These are phyloP conservation scores for Fusarium liriodendri DNA, from an alignment of 2,329 filamentous ascomycete genomes.

Conservation along the genomic window DNA sequence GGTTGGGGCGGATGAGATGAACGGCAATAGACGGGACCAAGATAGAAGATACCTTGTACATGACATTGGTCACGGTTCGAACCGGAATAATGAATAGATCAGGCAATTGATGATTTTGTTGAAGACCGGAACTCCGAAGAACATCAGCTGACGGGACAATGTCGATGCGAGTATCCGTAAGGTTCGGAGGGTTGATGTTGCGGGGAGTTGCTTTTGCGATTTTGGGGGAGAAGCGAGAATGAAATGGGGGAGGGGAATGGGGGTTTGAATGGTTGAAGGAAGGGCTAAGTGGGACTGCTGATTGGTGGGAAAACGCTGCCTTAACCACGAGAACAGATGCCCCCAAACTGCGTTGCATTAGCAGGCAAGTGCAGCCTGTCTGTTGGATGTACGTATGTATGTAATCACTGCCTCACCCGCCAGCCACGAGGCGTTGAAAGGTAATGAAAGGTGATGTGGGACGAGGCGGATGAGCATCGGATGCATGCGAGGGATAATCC, in stretches of 20 bases:
- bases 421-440: neutral
- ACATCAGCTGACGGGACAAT: neutral
- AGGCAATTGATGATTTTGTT: neutral
- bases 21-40: neutral
- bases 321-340: neutral
- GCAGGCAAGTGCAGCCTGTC: neutral
- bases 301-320: conserved; percentile 9
- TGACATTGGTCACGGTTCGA: neutral
- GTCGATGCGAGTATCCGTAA: neutral
- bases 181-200: neutral
- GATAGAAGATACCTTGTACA: conserved; percentile 8
- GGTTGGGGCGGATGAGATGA: neutral
- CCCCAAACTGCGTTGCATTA: conserved; percentile 5
- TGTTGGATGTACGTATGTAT: neutral
- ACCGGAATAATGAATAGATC: neutral
- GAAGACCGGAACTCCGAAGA: neutral
- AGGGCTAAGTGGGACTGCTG: neutral
- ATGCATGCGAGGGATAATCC: conserved; percentile 1
- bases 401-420: neutral
- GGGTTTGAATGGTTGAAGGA: neutral
- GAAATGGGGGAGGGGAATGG: neutral
- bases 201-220: conserved; percentile 5
- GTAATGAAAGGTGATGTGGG: neutral
- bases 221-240: conserved; percentile 4
- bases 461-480: neutral